Evolutionary conservation across 2,329 filamentous ascomycete genomes (phyloP).

Genomic region (Thelonectria blattea): DNA sequence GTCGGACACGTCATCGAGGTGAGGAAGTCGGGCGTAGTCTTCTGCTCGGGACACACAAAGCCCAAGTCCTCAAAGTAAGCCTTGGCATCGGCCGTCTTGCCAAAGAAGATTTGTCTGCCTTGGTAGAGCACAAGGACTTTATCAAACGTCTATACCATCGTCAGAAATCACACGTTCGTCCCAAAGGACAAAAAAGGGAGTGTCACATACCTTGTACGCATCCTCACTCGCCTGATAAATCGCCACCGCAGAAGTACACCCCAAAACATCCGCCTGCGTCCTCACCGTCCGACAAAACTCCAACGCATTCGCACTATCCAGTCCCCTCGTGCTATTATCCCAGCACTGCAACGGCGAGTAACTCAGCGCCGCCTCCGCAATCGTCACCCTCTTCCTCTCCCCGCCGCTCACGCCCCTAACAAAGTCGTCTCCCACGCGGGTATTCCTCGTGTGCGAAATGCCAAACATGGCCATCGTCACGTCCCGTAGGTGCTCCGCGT

Average conservation of each 20-base stretch:
- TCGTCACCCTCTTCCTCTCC: slow-evolving; percentile 50
- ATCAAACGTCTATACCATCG: slow-evolving; percentile 60
- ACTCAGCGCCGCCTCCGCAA: slow-evolving; percentile 39
- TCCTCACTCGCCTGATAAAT: slow-evolving; percentile 64
- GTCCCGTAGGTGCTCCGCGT: slow-evolving; percentile 67
- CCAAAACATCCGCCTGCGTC: slow-evolving; percentile 63
- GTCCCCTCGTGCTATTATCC: slow-evolving; percentile 69
- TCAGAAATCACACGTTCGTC: background rate
- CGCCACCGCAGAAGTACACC: slow-evolving; percentile 62
- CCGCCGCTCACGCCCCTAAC: slow-evolving; percentile 61
- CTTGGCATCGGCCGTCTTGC: slow-evolving; percentile 29
- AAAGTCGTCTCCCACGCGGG: slow-evolving; percentile 72
- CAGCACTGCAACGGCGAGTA: slow-evolving; percentile 65
- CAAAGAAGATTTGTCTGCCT: slow-evolving; percentile 64
- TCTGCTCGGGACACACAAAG: slow-evolving; percentile 21
- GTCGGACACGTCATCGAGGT: slow-evolving; percentile 49
- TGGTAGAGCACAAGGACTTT: slow-evolving; percentile 72
- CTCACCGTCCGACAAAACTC: slow-evolving; percentile 68
- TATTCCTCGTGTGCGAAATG: slow-evolving; percentile 70
- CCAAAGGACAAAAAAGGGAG: background rate
- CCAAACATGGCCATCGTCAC: slow-evolving; percentile 74
- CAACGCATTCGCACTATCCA: slow-evolving; percentile 67
- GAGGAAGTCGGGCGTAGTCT: slow-evolving; percentile 29
- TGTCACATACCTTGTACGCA: slow-evolving; percentile 29
- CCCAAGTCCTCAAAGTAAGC: slow-evolving; percentile 60